Evolutionary conservation across 495 filamentous ascomycete species (phyloP).

Genomic region (Rhizodiscina lignyota): DNA sequence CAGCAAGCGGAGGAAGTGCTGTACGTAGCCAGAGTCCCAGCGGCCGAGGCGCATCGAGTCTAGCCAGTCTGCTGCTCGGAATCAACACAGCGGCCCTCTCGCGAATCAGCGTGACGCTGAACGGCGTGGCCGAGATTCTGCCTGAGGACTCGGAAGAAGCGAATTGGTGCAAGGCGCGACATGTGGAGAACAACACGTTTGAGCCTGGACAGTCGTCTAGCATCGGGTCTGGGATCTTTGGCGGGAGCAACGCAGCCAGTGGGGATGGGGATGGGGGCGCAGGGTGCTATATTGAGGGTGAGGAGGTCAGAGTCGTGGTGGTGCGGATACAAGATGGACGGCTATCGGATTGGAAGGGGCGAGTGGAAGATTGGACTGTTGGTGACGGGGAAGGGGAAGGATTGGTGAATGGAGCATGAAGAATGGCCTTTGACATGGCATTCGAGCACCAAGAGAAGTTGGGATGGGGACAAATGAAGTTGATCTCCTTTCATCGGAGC

Average conservation of each 20-base stretch:
- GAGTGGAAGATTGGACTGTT: conserved; percentile 19
- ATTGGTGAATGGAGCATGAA: conserved; percentile 1
- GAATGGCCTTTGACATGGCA: too few relatives aligned
- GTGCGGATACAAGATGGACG: conserved; percentile 23
- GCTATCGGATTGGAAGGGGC: conserved; percentile 25
- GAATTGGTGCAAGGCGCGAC: conserved; percentile 56
- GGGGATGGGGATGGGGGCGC: conserved; percentile 20
- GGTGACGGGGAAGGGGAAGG: conserved; percentile 4
- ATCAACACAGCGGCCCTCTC: conserved; percentile 75
- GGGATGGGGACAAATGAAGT: too few relatives aligned
- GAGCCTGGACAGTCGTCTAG: conserved; percentile 24
- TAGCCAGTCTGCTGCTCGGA: conserved; percentile 71
- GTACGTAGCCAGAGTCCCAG: conserved; percentile 34
- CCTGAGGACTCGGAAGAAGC: conserved; percentile 62
- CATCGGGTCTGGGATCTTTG: conserved; percentile 5
- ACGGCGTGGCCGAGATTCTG: conserved; percentile 61
- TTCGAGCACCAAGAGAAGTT: too few relatives aligned
- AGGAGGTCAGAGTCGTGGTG: conserved; percentile 24
- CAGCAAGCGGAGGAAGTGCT: conserved; percentile 27
- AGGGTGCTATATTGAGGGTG: conserved; percentile 21
- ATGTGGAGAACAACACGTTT: conserved; percentile 89
- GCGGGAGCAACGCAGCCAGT: conserved; percentile 3
- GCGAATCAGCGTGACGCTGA: conserved; percentile 88
- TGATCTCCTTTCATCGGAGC: too few relatives aligned
- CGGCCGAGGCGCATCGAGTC: conserved; percentile 44